A percentile compares a stretch with the other conserved stretches of the same genome.
Evolutionary conservation across 1,284 basidiomycete species (phyloP).

Genomic region (Apiotrichum akiyoshidainum): DNA sequence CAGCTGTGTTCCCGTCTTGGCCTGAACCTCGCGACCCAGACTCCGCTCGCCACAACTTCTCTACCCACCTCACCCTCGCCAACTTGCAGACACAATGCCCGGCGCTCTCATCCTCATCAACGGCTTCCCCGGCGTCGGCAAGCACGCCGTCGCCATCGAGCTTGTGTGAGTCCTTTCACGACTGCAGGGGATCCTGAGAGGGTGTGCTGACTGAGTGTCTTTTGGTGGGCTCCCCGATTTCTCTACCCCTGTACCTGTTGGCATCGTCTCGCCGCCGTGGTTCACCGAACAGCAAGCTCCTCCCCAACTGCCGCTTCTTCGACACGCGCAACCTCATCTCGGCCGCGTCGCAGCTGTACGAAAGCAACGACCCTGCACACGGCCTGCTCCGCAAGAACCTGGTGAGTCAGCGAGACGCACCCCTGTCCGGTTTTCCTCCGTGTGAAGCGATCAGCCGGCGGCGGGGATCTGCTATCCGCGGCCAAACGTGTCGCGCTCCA

Average conservation of each 20-base stretch:
- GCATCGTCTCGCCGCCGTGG: no score
- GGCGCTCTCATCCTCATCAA: conserved; percentile 33
- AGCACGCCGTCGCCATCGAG: conserved; percentile 30
- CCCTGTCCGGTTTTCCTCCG: no score
- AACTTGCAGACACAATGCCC: conserved; percentile 8
- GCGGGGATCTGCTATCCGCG: no score
- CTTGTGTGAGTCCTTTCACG: conserved; percentile 26
- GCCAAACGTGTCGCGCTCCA: no score
- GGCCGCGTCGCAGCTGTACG: conserved; percentile 19
- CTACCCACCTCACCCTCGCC: no score
- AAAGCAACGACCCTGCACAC: conserved; percentile 9
- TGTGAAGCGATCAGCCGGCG: no score
- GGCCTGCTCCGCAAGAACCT: conserved; percentile 18
- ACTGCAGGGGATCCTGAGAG: no score
- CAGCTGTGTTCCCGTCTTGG: no score
- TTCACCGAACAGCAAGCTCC: conserved; percentile 22
- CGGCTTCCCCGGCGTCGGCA: conserved; percentile 40
- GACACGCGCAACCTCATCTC: conserved; percentile 26
- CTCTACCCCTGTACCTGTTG: not conserved
- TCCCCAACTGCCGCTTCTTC: conserved; percentile 33
- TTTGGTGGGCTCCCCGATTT: no score
- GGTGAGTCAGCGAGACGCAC: not conserved
- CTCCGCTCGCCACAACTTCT: no score
- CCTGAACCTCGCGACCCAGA: no score
- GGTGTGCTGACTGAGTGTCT: no score